phyloP scores from a whole-genome alignment of 1,139 yeast species.

The Protomyces inouyei region DNA sequence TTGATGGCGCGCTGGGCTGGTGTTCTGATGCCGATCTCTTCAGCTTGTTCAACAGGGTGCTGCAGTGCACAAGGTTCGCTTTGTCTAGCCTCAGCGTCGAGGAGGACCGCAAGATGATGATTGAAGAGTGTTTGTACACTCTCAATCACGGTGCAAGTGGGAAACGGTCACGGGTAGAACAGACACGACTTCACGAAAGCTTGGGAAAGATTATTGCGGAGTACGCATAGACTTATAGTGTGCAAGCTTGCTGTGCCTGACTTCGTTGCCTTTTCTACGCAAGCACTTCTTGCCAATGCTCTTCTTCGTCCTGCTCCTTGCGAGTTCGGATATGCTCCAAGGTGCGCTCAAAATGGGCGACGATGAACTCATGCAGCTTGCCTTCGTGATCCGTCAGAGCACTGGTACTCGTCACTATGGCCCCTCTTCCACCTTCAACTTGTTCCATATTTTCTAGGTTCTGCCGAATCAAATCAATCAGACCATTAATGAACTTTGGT shows the following conservation, averaged over 20 bases:
- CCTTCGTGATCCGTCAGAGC: conserved; percentile 29
- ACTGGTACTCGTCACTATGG: conserved; percentile 26
- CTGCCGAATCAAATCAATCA: conserved; percentile 75
- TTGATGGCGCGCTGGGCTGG: background rate
- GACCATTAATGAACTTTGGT: conserved; percentile 67
- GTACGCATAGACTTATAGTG: background rate
- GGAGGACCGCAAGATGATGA: background rate
- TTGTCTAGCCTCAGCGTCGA: background rate
- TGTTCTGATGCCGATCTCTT: background rate
- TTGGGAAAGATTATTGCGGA: background rate
- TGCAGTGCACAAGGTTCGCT: background rate
- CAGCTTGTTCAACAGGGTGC: background rate
- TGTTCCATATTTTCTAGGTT: conserved; percentile 57
- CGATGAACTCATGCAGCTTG: conserved; percentile 26
- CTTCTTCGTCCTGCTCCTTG: conserved; percentile 49
- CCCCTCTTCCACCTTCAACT: conserved; percentile 43
- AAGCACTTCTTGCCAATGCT: conserved; percentile 8
- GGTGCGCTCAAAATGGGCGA: conserved; percentile 60
- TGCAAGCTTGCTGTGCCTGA: background rate
- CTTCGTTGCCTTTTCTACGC: background rate
- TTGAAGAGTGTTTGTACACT: background rate
- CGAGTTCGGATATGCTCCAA: conserved; percentile 62
- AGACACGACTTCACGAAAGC: background rate
- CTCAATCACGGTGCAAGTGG: background rate
- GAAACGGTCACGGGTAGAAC: background rate